Evolutionary conservation across 768 basidiomycete species (phyloP).

Genomic region (Mrakia gelida): DNA sequence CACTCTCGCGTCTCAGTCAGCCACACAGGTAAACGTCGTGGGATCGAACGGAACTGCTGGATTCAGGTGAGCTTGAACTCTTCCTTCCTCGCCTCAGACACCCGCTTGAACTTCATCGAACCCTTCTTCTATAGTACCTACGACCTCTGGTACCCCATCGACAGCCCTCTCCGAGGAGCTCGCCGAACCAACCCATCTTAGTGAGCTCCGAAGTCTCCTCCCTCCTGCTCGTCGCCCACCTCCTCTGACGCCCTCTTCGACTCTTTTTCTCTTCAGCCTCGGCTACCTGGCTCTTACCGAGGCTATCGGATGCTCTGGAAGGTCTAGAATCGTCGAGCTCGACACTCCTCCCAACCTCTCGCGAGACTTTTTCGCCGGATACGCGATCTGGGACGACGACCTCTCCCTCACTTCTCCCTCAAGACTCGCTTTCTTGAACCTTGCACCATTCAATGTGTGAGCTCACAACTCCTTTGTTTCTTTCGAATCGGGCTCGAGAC

Average conservation of each 20-base stretch:
- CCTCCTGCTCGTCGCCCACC: neutral
- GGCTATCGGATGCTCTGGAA: no score
- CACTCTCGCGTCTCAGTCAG: neutral
- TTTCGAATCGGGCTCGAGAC: no score
- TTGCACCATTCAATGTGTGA: neutral
- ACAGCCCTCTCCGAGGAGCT: neutral
- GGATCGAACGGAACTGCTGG: neutral
- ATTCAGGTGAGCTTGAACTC: neutral
- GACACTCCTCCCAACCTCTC: neutral
- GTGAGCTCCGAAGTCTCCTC: neutral
- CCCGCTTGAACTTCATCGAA: neutral
- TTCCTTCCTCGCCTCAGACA: neutral
- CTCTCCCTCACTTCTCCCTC: neutral
- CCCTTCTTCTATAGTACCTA: neutral
- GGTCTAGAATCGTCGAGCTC: no score
- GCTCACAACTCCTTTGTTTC: no score
- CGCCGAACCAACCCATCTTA: neutral
- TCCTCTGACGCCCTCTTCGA: neutral
- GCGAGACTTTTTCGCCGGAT: neutral
- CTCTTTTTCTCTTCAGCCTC: no score
- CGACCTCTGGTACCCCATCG: neutral
- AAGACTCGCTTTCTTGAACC: neutral
- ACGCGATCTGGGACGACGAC: neutral
- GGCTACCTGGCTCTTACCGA: no score
- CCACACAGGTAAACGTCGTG: neutral